phyloP scores from a whole-genome alignment of 257 asterid species.

The Solanum appendiculatum region DNA sequence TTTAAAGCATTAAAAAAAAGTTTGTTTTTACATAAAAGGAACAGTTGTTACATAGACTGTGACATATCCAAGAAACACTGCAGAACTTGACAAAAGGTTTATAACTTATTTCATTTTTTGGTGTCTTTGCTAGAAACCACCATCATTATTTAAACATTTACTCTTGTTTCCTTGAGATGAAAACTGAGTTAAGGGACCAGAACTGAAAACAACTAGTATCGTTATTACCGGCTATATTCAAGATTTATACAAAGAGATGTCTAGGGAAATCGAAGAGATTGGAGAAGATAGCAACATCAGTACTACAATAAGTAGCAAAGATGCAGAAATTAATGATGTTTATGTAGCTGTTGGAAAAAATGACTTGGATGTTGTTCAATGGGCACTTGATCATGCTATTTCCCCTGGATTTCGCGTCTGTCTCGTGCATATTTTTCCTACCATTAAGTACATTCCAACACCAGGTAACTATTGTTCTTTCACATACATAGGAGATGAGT shows the following conservation, averaged over 20 bases:
- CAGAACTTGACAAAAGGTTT: neutral
- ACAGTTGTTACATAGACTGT: neutral
- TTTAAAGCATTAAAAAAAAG: neutral
- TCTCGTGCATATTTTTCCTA: conserved; percentile 56
- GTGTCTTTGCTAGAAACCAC: neutral
- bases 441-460: conserved; percentile 46
- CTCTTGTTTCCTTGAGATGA: neutral
- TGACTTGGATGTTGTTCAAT: conserved; percentile 55
- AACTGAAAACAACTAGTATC: neutral
- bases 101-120: neutral
- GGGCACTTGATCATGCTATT: conserved; percentile 59
- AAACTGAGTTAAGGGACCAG: neutral
- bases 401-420: conserved; percentile 40
- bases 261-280: conserved; percentile 70
- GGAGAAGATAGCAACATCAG: conserved; percentile 30
- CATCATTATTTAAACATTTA: neutral
- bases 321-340: conserved; percentile 33
- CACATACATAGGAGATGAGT: neutral
- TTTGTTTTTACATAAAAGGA: neutral
- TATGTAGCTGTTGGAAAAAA: conserved; percentile 70
- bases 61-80: neutral
- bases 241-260: conserved; percentile 2
- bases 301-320: conserved; percentile 7
- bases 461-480: conserved; percentile 35
- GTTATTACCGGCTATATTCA: neutral